Evolutionary conservation across 1,139 yeast species (phyloP).

Genomic region (Meyerozyma sp.): DNA sequence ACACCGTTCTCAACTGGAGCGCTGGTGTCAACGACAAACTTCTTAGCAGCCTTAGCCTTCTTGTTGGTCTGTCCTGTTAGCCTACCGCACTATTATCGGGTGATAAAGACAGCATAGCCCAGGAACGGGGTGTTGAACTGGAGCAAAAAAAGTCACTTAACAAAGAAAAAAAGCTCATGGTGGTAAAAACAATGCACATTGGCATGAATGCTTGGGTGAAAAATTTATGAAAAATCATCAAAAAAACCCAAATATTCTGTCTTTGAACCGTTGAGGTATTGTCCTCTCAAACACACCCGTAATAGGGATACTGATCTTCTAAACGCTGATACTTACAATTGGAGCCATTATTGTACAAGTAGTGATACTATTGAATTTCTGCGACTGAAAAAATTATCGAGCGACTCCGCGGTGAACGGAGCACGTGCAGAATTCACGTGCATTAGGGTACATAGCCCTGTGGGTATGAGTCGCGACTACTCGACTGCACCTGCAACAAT

Average conservation of each 20-base stretch:
- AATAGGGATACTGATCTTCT: constrained; percentile 1
- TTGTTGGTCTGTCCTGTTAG: constrained; percentile 67
- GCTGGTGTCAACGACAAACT: constrained; percentile 93
- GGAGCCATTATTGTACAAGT: constrained; percentile 11
- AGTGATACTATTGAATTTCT: background rate
- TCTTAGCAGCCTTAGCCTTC: constrained; percentile 75
- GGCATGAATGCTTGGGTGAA: background rate
- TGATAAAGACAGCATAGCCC: constrained; percentile 56
- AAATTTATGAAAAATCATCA: background rate
- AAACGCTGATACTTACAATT: constrained; percentile 11
- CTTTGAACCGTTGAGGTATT: background rate
- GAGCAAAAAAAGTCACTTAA: background rate
- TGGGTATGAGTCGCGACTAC: background rate
- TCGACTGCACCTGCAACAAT: background rate
- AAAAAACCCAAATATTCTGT: background rate
- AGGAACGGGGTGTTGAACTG: constrained; percentile 26
- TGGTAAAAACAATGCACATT: background rate
- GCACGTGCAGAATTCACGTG: background rate
- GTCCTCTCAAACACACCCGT: constrained; percentile 1
- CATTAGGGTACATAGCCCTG: background rate
- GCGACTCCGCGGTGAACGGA: background rate
- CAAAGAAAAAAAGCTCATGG: background rate
- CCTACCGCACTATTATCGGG: constrained; percentile 55
- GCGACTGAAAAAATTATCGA: background rate
- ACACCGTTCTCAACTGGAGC: constrained; percentile 98